phyloP scores from a whole-genome alignment of 495 filamentous ascomycete genomes.

The Cercophora newfieldiana region DNA sequence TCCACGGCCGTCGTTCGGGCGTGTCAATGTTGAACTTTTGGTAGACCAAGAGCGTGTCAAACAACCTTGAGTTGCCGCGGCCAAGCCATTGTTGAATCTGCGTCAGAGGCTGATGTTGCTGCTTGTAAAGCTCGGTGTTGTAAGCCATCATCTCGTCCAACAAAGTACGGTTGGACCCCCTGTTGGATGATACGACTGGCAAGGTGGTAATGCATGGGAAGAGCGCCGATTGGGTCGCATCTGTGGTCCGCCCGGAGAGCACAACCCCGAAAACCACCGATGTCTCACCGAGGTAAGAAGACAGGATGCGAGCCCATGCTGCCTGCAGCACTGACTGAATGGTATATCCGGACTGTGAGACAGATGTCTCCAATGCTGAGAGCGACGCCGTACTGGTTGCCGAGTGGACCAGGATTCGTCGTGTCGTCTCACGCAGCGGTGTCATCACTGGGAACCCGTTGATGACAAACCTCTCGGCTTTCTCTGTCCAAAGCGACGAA shows the following conservation, averaged over 20 bases:
- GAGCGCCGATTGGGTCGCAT: conserved; percentile 51
- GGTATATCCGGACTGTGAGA: conserved; percentile 58
- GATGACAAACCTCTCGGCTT: conserved; percentile 51
- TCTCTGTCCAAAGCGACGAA: conserved; percentile 61
- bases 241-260: conserved; percentile 65
- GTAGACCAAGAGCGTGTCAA: conserved; percentile 79
- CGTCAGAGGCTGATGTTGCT: conserved; percentile 68
- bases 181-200: conserved; percentile 59
- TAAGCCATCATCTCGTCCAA: conserved; percentile 58
- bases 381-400: conserved; percentile 40
- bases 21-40: conserved; percentile 53
- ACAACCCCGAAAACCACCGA: conserved; percentile 71
- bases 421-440: conserved; percentile 51
- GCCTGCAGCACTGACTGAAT: conserved; percentile 70
- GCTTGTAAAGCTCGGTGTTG: conserved; percentile 60
- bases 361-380: conserved; percentile 51
- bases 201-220: conserved; percentile 78
- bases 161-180: conserved; percentile 56
- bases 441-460: conserved; percentile 70
- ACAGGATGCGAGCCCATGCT: conserved; percentile 70
- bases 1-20: conserved; percentile 22
- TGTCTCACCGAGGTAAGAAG: conserved; percentile 69
- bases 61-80: conserved; percentile 57
- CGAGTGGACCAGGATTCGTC: conserved; percentile 40
- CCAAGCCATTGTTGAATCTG: conserved; percentile 68